A percentile compares a stretch with the other conserved stretches of the same genome.
Conservation (phyloP, 768 basidiomycete genomes). For the Xerocomus brunneocitrinus region DNA sequence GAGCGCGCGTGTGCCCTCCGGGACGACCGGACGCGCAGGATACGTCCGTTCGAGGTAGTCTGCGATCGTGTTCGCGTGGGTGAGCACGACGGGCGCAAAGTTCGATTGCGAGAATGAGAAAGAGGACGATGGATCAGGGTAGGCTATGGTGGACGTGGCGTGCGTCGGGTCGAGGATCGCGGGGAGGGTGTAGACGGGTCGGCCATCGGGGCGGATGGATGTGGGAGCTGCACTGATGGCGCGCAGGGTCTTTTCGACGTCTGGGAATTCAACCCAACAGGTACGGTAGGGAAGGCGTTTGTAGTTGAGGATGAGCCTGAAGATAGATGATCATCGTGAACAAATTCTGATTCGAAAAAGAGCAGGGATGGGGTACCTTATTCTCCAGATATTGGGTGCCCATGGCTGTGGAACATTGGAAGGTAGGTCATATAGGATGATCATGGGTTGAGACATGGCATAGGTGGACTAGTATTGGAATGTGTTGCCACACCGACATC, state of each 20-base stretch:
- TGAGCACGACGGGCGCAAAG: slow-evolving; percentile 46
- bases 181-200: slow-evolving; percentile 64
- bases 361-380: slow-evolving; percentile 41
- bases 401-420: slow-evolving; percentile 62
- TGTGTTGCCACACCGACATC: neutral
- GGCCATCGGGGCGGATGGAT: slow-evolving; percentile 48
- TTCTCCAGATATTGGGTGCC: slow-evolving; percentile 73
- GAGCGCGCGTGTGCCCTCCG: slow-evolving; percentile 63
- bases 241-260: slow-evolving; percentile 58
- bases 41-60: slow-evolving; percentile 69
- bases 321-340: neutral
- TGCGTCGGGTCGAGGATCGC: slow-evolving; percentile 55
- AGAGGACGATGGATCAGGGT: neutral
- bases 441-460: slow-evolving; percentile 44
- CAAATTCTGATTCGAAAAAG: neutral
- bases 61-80: slow-evolving; percentile 58
- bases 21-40: slow-evolving; percentile 66
- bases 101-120: slow-evolving; percentile 30
- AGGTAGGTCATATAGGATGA: slow-evolving; percentile 65
- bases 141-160: neutral
- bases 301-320: slow-evolving; percentile 73
- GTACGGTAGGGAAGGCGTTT: slow-evolving; percentile 70
- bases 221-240: slow-evolving; percentile 58
- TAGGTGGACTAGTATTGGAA: neutral
- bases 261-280: slow-evolving; percentile 64